phyloP scores from a whole-genome alignment of 495 filamentous ascomycete species.

The Xylaria scruposa region DNA sequence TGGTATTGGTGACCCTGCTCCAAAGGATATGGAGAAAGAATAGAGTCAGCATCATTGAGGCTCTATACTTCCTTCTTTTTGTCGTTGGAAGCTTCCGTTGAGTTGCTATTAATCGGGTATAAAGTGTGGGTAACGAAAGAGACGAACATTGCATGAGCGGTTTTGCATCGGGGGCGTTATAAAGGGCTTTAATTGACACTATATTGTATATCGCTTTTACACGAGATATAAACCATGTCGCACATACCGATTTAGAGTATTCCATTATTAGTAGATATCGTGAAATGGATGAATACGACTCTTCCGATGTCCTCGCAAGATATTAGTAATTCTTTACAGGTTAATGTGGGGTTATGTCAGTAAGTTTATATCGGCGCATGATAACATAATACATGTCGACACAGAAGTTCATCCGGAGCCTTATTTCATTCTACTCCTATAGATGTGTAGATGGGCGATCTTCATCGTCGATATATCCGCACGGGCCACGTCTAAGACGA shows the following conservation, averaged over 20 bases:
- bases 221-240: neutral
- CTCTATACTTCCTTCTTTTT: neutral
- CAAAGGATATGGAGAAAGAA: slow-evolving; percentile 90
- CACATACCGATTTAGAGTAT: neutral
- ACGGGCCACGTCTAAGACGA: neutral
- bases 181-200: slow-evolving; percentile 19
- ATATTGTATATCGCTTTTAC: slow-evolving; percentile 13
- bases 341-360: neutral
- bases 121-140: slow-evolving; percentile 11
- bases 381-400: neutral
- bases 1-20: slow-evolving; percentile 93
- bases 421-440: neutral
- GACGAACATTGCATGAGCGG: slow-evolving; percentile 19
- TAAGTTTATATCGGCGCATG: neutral
- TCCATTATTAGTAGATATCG: neutral
- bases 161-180: slow-evolving; percentile 28
- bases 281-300: neutral
- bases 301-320: neutral
- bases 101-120: neutral
- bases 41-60: slow-evolving; percentile 22
- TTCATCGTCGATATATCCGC: neutral
- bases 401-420: neutral
- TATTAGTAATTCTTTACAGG: neutral
- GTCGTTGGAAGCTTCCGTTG: neutral
- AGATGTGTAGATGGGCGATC: neutral